These are phyloP conservation scores for Amniculicola lignicola DNA, from an alignment of 495 filamentous ascomycete species.

Conservation along the genomic window DNA sequence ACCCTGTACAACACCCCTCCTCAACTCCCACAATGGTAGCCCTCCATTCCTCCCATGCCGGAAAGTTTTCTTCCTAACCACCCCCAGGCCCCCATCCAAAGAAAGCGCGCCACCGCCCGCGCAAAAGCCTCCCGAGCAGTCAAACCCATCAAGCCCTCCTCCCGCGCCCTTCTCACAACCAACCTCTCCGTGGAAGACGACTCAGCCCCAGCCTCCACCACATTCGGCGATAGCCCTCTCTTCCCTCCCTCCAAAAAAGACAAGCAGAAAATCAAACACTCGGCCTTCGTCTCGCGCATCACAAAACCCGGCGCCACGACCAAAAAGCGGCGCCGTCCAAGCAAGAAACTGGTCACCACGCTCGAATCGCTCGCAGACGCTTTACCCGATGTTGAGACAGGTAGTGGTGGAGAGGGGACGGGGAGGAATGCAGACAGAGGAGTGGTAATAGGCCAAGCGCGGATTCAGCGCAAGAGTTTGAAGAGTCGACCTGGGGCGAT, in stretches of 20 bases:
- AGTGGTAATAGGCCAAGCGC: conserved; percentile 43
- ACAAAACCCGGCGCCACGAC: conserved; percentile 55
- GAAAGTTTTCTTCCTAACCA: too few relatives aligned
- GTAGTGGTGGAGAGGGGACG: conserved; percentile 36
- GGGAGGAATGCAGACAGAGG: too few relatives aligned
- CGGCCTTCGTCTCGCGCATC: conserved; percentile 69
- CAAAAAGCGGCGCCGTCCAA: conserved; percentile 61
- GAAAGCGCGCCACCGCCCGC: conserved; percentile 21
- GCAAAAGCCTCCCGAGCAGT: background rate
- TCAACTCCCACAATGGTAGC: too few relatives aligned
- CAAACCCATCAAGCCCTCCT: background rate
- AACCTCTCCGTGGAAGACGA: too few relatives aligned
- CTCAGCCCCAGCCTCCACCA: background rate
- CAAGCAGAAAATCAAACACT: conserved; percentile 73
- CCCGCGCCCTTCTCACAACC: too few relatives aligned
- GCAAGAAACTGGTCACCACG: conserved; percentile 73
- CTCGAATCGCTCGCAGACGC: conserved; percentile 75
- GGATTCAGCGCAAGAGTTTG: conserved; percentile 67
- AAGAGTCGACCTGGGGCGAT: conserved; percentile 71
- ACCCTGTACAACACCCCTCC: too few relatives aligned
- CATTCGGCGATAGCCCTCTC: background rate
- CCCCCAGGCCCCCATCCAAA: conserved; percentile 5
- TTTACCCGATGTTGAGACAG: conserved; percentile 55
- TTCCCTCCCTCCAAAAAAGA: conserved; percentile 60
- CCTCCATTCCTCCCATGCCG: too few relatives aligned